phyloP scores from a whole-genome alignment of 768 basidiomycete species.

The Amanita pallidorosea region DNA sequence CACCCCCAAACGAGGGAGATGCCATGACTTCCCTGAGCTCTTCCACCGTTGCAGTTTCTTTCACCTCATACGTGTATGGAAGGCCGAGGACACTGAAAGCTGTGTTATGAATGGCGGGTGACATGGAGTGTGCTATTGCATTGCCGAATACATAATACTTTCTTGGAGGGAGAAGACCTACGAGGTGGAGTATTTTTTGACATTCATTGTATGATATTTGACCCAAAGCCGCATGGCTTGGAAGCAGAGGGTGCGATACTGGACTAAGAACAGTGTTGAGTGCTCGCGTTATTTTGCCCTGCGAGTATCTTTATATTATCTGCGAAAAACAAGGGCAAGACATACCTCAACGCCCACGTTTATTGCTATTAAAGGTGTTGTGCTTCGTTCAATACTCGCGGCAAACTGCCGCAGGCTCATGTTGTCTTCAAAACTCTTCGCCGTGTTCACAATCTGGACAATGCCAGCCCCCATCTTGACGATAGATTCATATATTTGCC shows the following conservation, averaged over 20 bases:
- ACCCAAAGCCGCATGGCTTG: conserved; percentile 57
- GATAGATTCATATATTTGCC: conserved; percentile 36
- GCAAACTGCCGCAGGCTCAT: conserved; percentile 49
- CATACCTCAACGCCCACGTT: conserved; percentile 51
- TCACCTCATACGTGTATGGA: conserved; percentile 50
- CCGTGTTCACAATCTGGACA: conserved; percentile 62
- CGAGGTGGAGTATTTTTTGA: conserved; percentile 48
- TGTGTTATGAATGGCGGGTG: conserved; percentile 68
- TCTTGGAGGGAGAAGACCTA: conserved; percentile 49
- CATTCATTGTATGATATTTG: conserved; percentile 64
- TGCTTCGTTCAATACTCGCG: conserved; percentile 20
- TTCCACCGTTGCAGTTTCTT: conserved; percentile 44
- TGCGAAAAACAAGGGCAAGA: background rate
- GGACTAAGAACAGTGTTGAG: conserved; percentile 65
- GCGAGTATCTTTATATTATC: background rate
- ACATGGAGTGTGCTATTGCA: conserved; percentile 63
- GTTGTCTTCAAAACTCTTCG: conserved; percentile 51
- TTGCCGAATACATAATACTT: conserved; percentile 61
- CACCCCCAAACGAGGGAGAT: conserved; percentile 57
- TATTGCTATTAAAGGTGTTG: conserved; percentile 63
- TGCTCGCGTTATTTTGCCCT: conserved; percentile 66
- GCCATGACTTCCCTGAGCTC: conserved; percentile 35
- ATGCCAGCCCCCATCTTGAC: conserved; percentile 53
- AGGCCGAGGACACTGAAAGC: conserved; percentile 55
- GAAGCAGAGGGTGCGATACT: conserved; percentile 64